Conservation (phyloP, 2,329 filamentous ascomycete genomes). For the Monosporascus sp. region DNA sequence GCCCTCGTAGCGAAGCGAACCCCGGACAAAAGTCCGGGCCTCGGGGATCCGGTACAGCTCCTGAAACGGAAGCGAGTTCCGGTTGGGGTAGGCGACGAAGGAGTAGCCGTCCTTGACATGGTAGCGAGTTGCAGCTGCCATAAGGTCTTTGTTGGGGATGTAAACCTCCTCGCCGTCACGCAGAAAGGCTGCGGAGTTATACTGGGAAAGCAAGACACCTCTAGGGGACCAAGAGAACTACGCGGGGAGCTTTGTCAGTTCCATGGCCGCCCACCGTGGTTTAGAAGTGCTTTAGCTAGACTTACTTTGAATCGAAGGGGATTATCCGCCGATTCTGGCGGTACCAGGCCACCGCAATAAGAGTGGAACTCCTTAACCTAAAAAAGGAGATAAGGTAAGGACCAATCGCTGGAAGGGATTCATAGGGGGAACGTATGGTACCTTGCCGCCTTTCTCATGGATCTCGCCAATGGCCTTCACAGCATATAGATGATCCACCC, state of each 20-base stretch:
- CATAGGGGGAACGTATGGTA: background rate
- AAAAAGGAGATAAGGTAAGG: background rate
- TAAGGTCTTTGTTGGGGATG: constrained; percentile 43
- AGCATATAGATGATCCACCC: constrained; percentile 53
- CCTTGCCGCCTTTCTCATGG: constrained; percentile 61
- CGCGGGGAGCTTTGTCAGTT: background rate
- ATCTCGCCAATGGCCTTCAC: constrained; percentile 64
- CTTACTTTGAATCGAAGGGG: constrained; percentile 1
- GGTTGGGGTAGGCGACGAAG: constrained; percentile 67
- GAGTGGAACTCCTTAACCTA: constrained; percentile 56
- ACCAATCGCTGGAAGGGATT: too few species aligned
- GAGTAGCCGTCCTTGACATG: constrained; percentile 51
- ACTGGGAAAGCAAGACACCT: constrained; percentile 61
- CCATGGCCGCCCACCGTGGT: too few species aligned
- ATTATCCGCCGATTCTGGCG: constrained; percentile 34
- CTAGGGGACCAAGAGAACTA: constrained; percentile 63
- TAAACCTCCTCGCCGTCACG: constrained; percentile 52
- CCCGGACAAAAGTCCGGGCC: constrained; percentile 61
- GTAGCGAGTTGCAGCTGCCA: constrained; percentile 64
- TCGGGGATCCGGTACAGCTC: constrained; percentile 67
- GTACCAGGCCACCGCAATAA: constrained; percentile 60
- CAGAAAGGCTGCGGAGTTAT: constrained; percentile 62
- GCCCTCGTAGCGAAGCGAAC: constrained; percentile 62
- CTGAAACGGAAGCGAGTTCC: constrained; percentile 61
- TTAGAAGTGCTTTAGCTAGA: background rate